These are phyloP conservation scores for Hypsizygus ulmarius DNA, from an alignment of 1,284 basidiomycete genomes.

Conservation along the genomic window DNA sequence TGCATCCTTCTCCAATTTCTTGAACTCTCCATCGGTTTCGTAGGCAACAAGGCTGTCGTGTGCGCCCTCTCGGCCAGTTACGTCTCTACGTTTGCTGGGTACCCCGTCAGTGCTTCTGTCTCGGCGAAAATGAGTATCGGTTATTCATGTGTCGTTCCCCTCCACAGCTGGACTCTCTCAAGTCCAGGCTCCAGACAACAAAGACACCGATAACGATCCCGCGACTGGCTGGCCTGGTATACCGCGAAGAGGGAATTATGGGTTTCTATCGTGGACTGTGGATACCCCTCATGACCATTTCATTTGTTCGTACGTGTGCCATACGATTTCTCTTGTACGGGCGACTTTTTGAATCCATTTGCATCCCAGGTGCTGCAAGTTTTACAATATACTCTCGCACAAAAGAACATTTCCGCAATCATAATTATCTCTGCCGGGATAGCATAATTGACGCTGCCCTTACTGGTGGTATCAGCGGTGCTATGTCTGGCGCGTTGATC, in stretches of 20 bases:
- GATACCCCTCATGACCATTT: conserved; percentile 95
- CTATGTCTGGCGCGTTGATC: conserved; percentile 80
- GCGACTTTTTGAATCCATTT: background rate
- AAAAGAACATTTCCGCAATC: conserved; percentile 75
- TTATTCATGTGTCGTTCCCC: background rate
- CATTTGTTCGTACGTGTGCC: conserved; percentile 82
- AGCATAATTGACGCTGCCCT: conserved; percentile 68
- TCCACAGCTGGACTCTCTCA: conserved; percentile 77
- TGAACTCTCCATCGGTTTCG: conserved; percentile 10
- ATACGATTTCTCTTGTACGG: conserved; percentile 4
- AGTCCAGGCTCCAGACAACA: conserved; percentile 87
- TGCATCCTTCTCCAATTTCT: conserved; percentile 7
- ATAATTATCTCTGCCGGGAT: conserved; percentile 56
- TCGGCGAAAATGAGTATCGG: background rate
- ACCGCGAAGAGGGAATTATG: conserved; percentile 86
- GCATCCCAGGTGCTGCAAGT: conserved; percentile 68
- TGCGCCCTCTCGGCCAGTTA: conserved; percentile 81
- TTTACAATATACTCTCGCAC: conserved; percentile 94
- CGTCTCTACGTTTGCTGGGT: conserved; percentile 79
- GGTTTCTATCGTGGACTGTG: conserved; percentile 91
- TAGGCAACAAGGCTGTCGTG: conserved; percentile 79
- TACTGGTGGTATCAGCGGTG: conserved; percentile 76
- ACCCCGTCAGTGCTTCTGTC: conserved; percentile 56
- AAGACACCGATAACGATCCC: conserved; percentile 75
- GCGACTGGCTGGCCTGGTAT: conserved; percentile 69